phyloP scores from a whole-genome alignment of 192 early-diverging fungal genomes.

The Funneliformis mosseae region DNA sequence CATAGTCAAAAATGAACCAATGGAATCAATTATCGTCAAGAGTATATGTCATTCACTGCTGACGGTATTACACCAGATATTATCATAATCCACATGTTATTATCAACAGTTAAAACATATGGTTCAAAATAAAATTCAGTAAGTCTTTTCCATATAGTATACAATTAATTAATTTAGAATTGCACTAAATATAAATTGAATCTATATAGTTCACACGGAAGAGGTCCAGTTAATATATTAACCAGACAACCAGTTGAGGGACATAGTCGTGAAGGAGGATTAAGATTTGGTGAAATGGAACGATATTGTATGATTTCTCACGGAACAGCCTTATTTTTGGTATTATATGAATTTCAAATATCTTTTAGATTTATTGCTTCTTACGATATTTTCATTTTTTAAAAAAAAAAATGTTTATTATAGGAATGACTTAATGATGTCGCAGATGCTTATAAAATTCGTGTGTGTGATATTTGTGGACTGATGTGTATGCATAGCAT shows the following conservation, averaged over 20 bases:
- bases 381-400: neutral
- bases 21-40: constrained; percentile 94
- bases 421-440: constrained; percentile 96
- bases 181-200: neutral
- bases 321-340: constrained; percentile 89
- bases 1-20: constrained; percentile 99
- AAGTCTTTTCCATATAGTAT: neutral
- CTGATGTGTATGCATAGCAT: constrained; percentile 95
- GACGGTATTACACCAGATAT: constrained; percentile 96
- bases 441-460: constrained; percentile 96
- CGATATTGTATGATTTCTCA: constrained; percentile 98
- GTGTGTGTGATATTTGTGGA: constrained; percentile 97
- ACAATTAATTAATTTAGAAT: neutral
- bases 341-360: too few relatives aligned
- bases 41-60: constrained; percentile 97
- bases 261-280: constrained; percentile 94
- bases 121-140: constrained; percentile 99
- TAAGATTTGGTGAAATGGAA: constrained; percentile 99
- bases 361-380: too few relatives aligned
- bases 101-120: constrained; percentile 99
- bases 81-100: constrained; percentile 98
- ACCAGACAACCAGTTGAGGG: constrained; percentile 99
- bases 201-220: constrained; percentile 66
- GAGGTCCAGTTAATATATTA: constrained; percentile 96
- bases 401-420: neutral